These are phyloP conservation scores for Penicillium ucsense DNA, from an alignment of 495 filamentous ascomycete genomes.

Conservation along the genomic window DNA sequence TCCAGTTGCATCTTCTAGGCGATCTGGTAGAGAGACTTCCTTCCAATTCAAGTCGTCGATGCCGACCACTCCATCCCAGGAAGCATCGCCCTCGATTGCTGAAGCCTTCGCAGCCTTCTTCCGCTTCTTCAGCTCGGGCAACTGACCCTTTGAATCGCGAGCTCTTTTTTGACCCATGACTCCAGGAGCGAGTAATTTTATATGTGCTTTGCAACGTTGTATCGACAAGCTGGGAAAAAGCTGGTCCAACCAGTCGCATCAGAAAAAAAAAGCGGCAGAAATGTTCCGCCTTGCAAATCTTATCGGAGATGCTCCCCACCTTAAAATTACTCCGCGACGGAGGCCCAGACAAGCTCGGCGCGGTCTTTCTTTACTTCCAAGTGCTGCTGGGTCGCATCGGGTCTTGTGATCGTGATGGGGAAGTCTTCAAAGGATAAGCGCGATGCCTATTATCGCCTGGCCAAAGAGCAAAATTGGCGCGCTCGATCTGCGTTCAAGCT, in stretches of 20 bases:
- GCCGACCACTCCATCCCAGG: constrained; percentile 21
- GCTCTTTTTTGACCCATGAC: constrained; percentile 40
- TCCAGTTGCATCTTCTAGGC: constrained; percentile 83
- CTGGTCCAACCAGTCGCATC: constrained; percentile 8
- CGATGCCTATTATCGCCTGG: constrained; percentile 93
- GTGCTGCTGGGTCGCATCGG: background rate
- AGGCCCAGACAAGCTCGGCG: constrained; percentile 2
- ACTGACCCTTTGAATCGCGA: constrained; percentile 32
- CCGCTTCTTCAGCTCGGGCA: constrained; percentile 36
- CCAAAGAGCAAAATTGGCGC: constrained; percentile 97
- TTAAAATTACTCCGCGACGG: constrained; percentile 13
- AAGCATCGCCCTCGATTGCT: constrained; percentile 9
- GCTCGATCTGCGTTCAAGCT: constrained; percentile 95
- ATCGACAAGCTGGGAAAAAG: constrained; percentile 2
- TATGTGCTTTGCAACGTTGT: background rate
- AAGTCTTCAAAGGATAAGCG: constrained; percentile 99
- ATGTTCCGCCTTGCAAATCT: constrained; percentile 28
- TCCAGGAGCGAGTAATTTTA: background rate
- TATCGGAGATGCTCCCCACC: constrained; percentile 27
- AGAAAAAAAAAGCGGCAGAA: constrained; percentile 36
- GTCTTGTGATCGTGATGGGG: constrained; percentile 52
- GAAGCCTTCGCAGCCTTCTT: constrained; percentile 34
- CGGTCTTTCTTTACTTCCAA: background rate
- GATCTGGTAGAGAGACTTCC: constrained; percentile 72
- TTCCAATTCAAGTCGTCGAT: constrained; percentile 75